A percentile compares a stretch with the other conserved stretches of the same genome.
phyloP scores from a whole-genome alignment of 768 basidiomycete genomes.

The Russula sp. region DNA sequence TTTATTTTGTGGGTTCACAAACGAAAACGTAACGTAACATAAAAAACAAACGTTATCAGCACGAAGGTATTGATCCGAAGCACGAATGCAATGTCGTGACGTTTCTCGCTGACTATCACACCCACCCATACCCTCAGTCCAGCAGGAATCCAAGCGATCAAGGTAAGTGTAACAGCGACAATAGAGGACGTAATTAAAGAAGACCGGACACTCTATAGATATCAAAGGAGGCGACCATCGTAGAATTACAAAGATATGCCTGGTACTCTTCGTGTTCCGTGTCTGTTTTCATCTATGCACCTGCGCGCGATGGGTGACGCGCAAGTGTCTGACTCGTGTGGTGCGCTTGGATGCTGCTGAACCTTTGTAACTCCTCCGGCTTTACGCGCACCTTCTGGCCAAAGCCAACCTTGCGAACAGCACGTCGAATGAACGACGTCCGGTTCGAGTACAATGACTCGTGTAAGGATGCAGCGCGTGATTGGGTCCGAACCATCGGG shows the following conservation, averaged over 20 bases:
- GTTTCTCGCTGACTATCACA: neutral
- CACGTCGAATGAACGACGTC: conserved; percentile 88
- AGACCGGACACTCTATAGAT: conserved; percentile 11
- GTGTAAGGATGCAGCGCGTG: conserved; percentile 85
- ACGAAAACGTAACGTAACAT: conserved; percentile 5
- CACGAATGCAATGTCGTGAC: neutral
- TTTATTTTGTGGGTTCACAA: conserved; percentile 13
- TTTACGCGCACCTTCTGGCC: conserved; percentile 75
- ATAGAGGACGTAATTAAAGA: neutral
- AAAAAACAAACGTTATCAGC: neutral
- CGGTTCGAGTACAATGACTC: conserved; percentile 94
- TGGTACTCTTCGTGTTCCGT: conserved; percentile 13
- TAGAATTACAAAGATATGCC: conserved; percentile 20
- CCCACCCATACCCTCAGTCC: conserved; percentile 12
- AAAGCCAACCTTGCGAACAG: conserved; percentile 85
- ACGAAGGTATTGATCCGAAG: neutral
- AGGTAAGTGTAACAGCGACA: neutral
- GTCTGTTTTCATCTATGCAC: conserved; percentile 37
- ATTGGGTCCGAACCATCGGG: conserved; percentile 81
- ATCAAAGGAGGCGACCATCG: conserved; percentile 4
- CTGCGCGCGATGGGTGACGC: conserved; percentile 61
- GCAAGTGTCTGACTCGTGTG: conserved; percentile 75
- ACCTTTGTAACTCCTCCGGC: conserved; percentile 81
- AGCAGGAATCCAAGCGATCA: neutral
- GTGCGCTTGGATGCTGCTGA: conserved; percentile 82